Base-by-base conservation (phyloP, 768 basidiomycete species). In the Trametes maxima region DNA sequence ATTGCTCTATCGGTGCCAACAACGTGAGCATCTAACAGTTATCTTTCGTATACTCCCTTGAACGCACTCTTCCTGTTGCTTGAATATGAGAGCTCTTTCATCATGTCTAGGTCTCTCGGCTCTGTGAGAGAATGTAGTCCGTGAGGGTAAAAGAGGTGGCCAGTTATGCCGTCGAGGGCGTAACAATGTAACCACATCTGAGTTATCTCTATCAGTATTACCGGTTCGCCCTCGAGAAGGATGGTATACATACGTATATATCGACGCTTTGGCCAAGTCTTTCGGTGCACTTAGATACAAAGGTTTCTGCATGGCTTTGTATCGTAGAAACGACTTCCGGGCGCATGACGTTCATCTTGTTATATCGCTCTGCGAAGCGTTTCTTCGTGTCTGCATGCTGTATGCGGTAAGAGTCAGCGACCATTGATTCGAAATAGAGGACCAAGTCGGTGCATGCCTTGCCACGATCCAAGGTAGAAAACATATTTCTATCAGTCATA, bases 281-380 rank as follows among this genome's bases (percentile, higher is more conserved):
- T 24, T 62, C 63, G 14, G 63, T 49, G 33, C 63, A 57, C 58
- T 59, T 60, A 3, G 45, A 35, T 2, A 64, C 36, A 22, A 68
- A 68, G 3, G 58, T 42, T 2, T 57, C 55, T 1, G 52, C 67
- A n/a, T 58, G 62, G 11, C 64, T 65, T 51, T 64, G 60, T 22
- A 68, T 46, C 0, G 64, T 59, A 22, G 56, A 62, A 0, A 51
- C 37, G n/a, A 57, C 62, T 8, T 66, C 63, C 1, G 67, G 58
- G 14, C 54, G 60, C 63, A 63, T 66, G 22, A 68, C 47, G 48
- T 59, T 56, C 2, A 46, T 25, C 45, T 66, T 68, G 59, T 52
- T 65, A 56, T 68, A 68, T 17, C 65, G 57, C 24, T 68, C 67
- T 3, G 63, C 60, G 35, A 68, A 63, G 21, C 52, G 59, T 42